Conservation (phyloP, 495 filamentous ascomycete genomes). For the Alectoria sarmentosa region DNA sequence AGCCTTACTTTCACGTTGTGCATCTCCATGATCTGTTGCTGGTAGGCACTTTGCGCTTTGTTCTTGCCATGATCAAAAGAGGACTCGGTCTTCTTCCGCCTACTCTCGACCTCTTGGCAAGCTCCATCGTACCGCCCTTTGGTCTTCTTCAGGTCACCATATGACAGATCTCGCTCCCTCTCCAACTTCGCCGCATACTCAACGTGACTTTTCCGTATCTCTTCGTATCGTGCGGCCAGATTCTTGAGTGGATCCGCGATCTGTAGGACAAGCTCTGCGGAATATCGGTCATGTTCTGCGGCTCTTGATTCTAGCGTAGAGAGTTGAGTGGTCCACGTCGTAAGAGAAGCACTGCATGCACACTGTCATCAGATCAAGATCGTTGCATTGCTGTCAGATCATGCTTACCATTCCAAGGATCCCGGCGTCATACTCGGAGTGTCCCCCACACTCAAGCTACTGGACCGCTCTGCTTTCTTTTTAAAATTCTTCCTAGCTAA, state of each 20-base stretch:
- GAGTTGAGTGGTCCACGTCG: constrained; percentile 93
- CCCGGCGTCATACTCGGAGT: constrained; percentile 89
- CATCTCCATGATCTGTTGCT: constrained; percentile 89
- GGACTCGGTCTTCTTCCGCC: constrained; percentile 88
- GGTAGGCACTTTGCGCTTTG: constrained; percentile 85
- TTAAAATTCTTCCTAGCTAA: constrained; percentile 94
- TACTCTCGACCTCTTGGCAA: constrained; percentile 91
- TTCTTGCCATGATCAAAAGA: constrained; percentile 73
- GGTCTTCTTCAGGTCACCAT: constrained; percentile 77
- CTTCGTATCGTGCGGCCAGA: constrained; percentile 70
- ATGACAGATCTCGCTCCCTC: constrained; percentile 76
- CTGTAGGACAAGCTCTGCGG: constrained; percentile 62
- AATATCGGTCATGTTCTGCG: constrained; percentile 79
- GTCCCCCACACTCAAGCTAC: constrained; percentile 87
- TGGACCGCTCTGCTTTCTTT: constrained; percentile 87
- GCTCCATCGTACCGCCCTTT: constrained; percentile 89
- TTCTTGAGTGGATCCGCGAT: constrained; percentile 80
- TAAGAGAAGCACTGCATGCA: constrained; percentile 69
- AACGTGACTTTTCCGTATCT: constrained; percentile 82
- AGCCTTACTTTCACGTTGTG: constrained; percentile 73
- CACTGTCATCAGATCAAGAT: background rate
- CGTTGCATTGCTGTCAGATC: background rate
- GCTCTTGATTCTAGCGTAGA: constrained; percentile 82
- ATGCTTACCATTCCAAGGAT: constrained; percentile 71
- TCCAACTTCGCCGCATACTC: constrained; percentile 85